Evolutionary conservation across 1,284 basidiomycete genomes (phyloP).

Genomic region (Vanrija pseudolonga): DNA sequence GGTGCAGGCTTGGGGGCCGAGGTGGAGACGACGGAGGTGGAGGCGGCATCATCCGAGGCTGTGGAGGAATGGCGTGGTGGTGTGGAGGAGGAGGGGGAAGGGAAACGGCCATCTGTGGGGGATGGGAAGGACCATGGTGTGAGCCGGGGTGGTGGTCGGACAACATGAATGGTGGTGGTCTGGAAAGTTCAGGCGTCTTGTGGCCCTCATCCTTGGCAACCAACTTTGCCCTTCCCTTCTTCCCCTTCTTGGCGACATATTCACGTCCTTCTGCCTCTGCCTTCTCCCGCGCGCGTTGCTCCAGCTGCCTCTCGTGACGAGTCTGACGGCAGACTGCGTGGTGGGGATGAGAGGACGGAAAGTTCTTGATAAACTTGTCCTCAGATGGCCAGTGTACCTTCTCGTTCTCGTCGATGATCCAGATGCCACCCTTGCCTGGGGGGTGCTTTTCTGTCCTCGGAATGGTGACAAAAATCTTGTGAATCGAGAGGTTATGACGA

Average conservation of each 20-base stretch:
- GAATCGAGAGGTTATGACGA: constrained; percentile 82
- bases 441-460: constrained; percentile 44
- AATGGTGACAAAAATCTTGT: constrained; percentile 70
- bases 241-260: constrained; percentile 45
- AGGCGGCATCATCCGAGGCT: not conserved
- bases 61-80: not conserved
- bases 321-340: constrained; percentile 42
- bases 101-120: not conserved
- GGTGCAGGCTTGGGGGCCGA: not conserved
- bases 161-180: not conserved
- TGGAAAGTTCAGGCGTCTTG: not conserved
- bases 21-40: constrained; percentile 7
- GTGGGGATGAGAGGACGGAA: constrained; percentile 39
- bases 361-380: constrained; percentile 48
- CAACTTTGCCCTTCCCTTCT: constrained; percentile 33
- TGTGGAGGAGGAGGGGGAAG: not conserved
- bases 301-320: constrained; percentile 36
- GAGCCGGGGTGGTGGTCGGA: not conserved
- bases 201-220: not conserved
- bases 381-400: constrained; percentile 45
- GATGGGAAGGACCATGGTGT: not conserved
- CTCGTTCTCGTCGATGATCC: constrained; percentile 48
- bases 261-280: constrained; percentile 37
- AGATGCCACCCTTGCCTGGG: constrained; percentile 48
- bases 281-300: constrained; percentile 38